These are phyloP conservation scores for Aspergillus kassunensis DNA, from an alignment of 495 filamentous ascomycete species.

Conservation along the genomic window DNA sequence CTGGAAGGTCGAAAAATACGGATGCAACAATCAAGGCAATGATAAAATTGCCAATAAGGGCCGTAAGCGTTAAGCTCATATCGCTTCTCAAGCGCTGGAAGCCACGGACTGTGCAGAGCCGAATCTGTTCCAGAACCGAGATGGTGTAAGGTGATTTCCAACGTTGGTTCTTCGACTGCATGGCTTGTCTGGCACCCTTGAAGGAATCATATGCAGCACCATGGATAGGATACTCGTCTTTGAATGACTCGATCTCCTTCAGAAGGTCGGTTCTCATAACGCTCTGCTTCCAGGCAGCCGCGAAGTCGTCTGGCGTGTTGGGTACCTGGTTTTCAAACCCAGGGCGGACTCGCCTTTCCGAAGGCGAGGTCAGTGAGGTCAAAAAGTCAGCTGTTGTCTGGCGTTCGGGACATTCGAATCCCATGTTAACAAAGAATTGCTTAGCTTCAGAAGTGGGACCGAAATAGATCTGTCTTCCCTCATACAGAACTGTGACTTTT, in stretches of 20 bases:
- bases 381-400: slow-evolving; percentile 63
- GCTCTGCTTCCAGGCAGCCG: slow-evolving; percentile 47
- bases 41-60: slow-evolving; percentile 63
- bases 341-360: slow-evolving; percentile 49
- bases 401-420: slow-evolving; percentile 51
- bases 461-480: slow-evolving; percentile 59
- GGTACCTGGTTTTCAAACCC: slow-evolving; percentile 60
- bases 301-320: slow-evolving; percentile 61
- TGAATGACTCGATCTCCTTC: slow-evolving; percentile 42
- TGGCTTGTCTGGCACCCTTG: slow-evolving; percentile 9
- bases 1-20: slow-evolving; percentile 70
- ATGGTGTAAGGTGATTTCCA: slow-evolving; percentile 35
- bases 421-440: slow-evolving; percentile 53
- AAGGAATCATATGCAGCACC: slow-evolving; percentile 19
- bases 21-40: slow-evolving; percentile 73
- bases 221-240: slow-evolving; percentile 24
- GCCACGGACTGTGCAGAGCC: slow-evolving; percentile 37
- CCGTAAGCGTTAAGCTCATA: slow-evolving; percentile 58
- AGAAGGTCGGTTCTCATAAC: slow-evolving; percentile 35
- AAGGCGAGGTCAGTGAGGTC: slow-evolving; percentile 61
- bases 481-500: slow-evolving; percentile 55
- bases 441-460: slow-evolving; percentile 50
- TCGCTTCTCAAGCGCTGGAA: slow-evolving; percentile 60
- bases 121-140: slow-evolving; percentile 32
- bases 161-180: slow-evolving; percentile 13